A percentile compares a stretch with the other conserved stretches of the same genome.
Evolutionary conservation across 2,329 filamentous ascomycete genomes (phyloP).

Genomic region (Fonsecaea erecta): DNA sequence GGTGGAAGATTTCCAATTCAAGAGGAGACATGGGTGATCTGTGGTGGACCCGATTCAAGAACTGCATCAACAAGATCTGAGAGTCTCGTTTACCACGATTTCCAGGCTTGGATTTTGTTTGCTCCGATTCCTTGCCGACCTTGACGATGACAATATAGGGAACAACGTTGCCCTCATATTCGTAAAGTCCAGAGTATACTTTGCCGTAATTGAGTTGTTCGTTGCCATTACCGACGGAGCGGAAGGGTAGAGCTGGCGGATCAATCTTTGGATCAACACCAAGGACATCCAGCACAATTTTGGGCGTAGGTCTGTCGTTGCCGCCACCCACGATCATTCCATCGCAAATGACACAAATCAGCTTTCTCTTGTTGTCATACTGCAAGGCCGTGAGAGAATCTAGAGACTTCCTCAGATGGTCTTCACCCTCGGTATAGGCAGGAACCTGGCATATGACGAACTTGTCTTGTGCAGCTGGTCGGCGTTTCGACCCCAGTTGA

Average conservation of each 20-base stretch:
- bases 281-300: constrained; percentile 96
- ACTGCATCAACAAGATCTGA: constrained; percentile 93
- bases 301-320: constrained; percentile 94
- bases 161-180: constrained; percentile 96
- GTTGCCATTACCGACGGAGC: constrained; percentile 83
- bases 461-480: constrained; percentile 90
- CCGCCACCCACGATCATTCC: constrained; percentile 95
- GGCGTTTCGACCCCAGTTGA: constrained; percentile 88
- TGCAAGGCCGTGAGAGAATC: constrained; percentile 93
- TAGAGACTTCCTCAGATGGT: constrained; percentile 87
- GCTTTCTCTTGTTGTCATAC: constrained; percentile 97
- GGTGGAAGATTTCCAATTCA: constrained; percentile 97
- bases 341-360: constrained; percentile 95
- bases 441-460: constrained; percentile 99
- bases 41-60: constrained; percentile 97
- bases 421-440: constrained; percentile 97
- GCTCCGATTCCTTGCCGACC: constrained; percentile 95
- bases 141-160: constrained; percentile 96
- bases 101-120: constrained; percentile 86
- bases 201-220: constrained; percentile 98
- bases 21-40: constrained; percentile 92
- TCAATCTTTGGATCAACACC: constrained; percentile 97
- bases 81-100: constrained; percentile 99
- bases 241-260: constrained; percentile 90
- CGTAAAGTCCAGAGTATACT: constrained; percentile 96